Conservation (phyloP, 169 alveolate genomes). For the Ichthyophthirius multifiliis region DNA sequence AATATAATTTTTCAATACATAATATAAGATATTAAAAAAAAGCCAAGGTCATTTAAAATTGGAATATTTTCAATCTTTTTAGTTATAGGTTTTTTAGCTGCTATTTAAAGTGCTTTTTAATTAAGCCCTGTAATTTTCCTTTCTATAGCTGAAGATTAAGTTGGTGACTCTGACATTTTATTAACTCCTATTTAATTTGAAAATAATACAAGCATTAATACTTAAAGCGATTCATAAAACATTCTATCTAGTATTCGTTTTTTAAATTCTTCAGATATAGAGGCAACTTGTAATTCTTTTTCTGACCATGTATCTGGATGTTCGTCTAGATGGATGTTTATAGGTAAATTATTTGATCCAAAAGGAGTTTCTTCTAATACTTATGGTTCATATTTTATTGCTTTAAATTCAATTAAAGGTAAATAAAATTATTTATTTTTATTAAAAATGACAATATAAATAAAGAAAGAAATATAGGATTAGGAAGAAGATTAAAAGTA, state of each 20-base stretch:
- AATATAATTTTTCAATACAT: conserved; percentile 55
- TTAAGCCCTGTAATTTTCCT: conserved; percentile 71
- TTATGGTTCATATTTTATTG: background rate
- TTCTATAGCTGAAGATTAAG: conserved; percentile 71
- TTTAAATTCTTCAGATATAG: background rate
- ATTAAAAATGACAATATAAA: conserved; percentile 37
- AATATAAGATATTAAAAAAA: conserved; percentile 63
- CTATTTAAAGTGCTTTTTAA: conserved; percentile 59
- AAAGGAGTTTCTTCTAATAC: conserved; percentile 20
- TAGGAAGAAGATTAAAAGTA: conserved; percentile 64
- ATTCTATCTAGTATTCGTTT: background rate
- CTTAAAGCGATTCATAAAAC: background rate
- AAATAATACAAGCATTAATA: conserved; percentile 7
- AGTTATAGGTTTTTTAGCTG: conserved; percentile 71
- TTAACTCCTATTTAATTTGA: conserved; percentile 37
- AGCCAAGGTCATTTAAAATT: conserved; percentile 76
- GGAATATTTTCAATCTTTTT: conserved; percentile 81
- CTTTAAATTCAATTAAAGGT: background rate
- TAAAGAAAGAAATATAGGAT: conserved; percentile 66
- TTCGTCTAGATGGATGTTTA: conserved; percentile 78
- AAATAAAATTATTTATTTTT: background rate
- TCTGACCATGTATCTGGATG: conserved; percentile 53
- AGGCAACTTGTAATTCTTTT: conserved; percentile 34
- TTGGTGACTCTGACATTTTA: conserved; percentile 78
- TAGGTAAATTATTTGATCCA: conserved; percentile 36